These are phyloP conservation scores for Chamaecrista fasciculata DNA, from an alignment of 306 rosid species.

Conservation along the genomic window DNA sequence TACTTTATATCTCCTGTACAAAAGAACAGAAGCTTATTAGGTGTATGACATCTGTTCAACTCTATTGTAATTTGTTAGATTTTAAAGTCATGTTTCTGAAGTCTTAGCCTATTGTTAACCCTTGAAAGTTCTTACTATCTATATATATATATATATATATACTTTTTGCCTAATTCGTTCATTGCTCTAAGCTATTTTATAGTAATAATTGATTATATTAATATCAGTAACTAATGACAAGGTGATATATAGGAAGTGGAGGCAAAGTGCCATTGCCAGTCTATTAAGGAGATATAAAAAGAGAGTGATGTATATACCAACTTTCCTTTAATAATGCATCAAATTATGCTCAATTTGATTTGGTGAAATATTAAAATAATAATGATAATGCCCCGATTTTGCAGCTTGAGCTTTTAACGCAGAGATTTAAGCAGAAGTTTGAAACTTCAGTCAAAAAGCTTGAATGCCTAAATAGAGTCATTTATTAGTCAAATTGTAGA, in stretches of 20 bases:
- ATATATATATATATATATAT: no score
- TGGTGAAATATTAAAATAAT: background rate
- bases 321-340: background rate
- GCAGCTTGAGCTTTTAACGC: background rate
- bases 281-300: no score
- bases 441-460: background rate
- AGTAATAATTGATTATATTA: no score
- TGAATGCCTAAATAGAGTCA: background rate
- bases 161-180: background rate
- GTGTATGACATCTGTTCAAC: background rate
- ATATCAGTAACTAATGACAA: no score
- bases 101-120: background rate
- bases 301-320: background rate
- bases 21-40: conserved; percentile 11
- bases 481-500: background rate
- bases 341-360: background rate
- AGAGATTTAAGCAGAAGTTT: background rate
- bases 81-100: no score
- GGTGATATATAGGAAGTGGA: background rate
- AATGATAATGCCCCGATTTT: no score
- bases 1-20: conserved; percentile 19
- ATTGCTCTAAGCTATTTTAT: no score
- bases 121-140: background rate
- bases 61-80: conserved; percentile 11
- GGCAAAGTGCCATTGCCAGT: background rate